A percentile compares a stretch with the other conserved stretches of the same genome.
Evolutionary conservation across 169 alveolate genomes (phyloP).

Genomic region (Sarcocystis neurona): DNA sequence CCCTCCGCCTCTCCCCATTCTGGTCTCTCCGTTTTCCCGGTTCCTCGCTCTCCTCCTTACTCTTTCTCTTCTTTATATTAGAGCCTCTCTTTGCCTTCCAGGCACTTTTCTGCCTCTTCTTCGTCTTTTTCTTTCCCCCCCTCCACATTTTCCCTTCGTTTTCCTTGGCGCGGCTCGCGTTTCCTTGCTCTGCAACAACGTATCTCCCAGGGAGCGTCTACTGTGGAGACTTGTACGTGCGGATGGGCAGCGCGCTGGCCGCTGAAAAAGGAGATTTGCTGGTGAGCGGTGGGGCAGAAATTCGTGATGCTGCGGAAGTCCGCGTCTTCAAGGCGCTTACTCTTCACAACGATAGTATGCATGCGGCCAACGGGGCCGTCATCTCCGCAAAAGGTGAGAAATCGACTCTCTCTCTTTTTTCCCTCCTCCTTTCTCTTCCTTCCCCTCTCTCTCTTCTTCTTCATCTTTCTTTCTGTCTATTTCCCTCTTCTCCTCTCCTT

Average conservation of each 20-base stretch:
- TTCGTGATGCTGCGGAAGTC: conserved; percentile 8
- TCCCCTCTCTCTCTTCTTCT: no score
- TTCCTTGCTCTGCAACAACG: no score
- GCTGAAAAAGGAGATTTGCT: background rate
- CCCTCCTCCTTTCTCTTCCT: no score
- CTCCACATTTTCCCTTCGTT: background rate
- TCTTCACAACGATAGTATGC: background rate
- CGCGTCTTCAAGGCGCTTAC: background rate
- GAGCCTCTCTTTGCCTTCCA: background rate
- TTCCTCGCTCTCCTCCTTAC: no score
- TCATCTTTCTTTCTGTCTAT: no score
- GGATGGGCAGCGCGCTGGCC: conserved; percentile 21
- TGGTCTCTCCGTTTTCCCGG: no score
- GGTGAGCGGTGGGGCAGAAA: conserved; percentile 22
- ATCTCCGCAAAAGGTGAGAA: conserved; percentile 11
- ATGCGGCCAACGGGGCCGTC: conserved; percentile 1
- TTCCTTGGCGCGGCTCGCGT: background rate
- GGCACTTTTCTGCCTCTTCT: background rate
- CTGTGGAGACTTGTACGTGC: background rate
- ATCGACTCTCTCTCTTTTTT: background rate
- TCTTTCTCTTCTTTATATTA: background rate
- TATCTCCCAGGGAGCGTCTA: background rate
- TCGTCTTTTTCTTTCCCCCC: background rate
- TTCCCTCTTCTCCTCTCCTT: no score
- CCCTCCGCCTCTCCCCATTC: no score